Evolutionary conservation across 2,329 filamentous ascomycete species (phyloP), one percentile per base, ranked within the genome.

Genomic region (Gnomoniopsis sp.): DNA sequence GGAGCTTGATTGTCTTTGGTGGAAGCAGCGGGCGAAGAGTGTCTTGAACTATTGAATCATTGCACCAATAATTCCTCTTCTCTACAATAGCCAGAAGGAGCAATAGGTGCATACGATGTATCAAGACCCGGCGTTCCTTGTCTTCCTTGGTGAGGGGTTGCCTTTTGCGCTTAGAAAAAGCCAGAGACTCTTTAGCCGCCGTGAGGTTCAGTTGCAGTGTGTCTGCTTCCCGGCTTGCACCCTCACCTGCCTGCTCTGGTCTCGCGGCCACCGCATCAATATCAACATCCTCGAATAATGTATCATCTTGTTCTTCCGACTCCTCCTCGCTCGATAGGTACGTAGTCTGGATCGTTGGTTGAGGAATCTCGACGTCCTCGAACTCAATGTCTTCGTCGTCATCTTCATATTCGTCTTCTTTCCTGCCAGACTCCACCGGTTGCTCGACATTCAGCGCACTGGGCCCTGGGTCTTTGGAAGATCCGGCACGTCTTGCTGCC

Each of bases 81-180:
- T 89, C 83, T 17, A 88, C 82, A 71, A 98, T 91, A 11, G 86
- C 85, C 17, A 99, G 74, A 2, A 99, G 79, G 69, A 91, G 96
- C 15, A 97, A 75, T 0, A 98, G 64, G 73, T 99, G 93, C 62
- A 87, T 79, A 72, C 93, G 96, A 72, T 99, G 95, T n/a, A 92
- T 80, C 53, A 91, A 83, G 33, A 95, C 71, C 21, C 93, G 85
- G 15, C 71, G 75, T 47, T 74, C 73, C 62, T 76, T 82, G 65
- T 87, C 84, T 21, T 78, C 78, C 62, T 77, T 81, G 23, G 72
- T 82, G 3, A 85, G 73, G 2, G 80, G 77, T 65, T 80, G 86
- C 53, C 79, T 77, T 49, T 51, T 69, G 56, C 22, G 70, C 65
- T 46, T 66, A n/a, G 62, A 60, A n/a, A 69, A 65, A 2, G 68